Conservation (phyloP, 768 basidiomycete species). For the Lanmaoa pseudosensibilis region DNA sequence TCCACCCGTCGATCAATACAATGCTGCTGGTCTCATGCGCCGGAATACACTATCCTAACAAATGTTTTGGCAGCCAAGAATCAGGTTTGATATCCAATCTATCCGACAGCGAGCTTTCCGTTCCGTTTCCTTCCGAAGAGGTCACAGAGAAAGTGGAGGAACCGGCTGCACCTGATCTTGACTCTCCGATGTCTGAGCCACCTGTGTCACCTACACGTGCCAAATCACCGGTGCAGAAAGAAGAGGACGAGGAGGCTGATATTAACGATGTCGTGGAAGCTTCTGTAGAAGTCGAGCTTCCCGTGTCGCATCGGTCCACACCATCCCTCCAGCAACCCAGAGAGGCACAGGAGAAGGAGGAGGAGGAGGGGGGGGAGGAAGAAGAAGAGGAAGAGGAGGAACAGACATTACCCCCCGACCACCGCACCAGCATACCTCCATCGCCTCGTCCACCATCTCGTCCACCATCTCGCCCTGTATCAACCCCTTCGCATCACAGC, state of each 20-base stretch:
- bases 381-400: conserved; percentile 16
- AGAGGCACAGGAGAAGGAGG: conserved; percentile 8
- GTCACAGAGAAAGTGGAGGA: conserved; percentile 8
- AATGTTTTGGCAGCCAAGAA: conserved; percentile 35
- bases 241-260: conserved; percentile 29
- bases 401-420: conserved; percentile 3
- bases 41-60: conserved; percentile 8
- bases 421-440: not conserved
- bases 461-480: no score
- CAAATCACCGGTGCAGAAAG: conserved; percentile 23
- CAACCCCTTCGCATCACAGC: conserved; percentile 15
- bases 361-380: conserved; percentile 19
- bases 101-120: conserved; percentile 31
- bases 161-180: conserved; percentile 19
- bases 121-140: conserved; percentile 18
- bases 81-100: conserved; percentile 43
- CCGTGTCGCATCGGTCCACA: conserved; percentile 14
- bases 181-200: conserved; percentile 36
- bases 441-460: conserved; percentile 23
- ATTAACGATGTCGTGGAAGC: conserved; percentile 15
- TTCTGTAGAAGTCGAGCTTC: conserved; percentile 13
- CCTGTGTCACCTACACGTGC: conserved; percentile 28
- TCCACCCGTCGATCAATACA: not conserved
- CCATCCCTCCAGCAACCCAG: conserved; percentile 14
- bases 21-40: conserved; percentile 1